phyloP scores from a whole-genome alignment of 805 yeast species.

The Cyberlindnera lachancei region DNA sequence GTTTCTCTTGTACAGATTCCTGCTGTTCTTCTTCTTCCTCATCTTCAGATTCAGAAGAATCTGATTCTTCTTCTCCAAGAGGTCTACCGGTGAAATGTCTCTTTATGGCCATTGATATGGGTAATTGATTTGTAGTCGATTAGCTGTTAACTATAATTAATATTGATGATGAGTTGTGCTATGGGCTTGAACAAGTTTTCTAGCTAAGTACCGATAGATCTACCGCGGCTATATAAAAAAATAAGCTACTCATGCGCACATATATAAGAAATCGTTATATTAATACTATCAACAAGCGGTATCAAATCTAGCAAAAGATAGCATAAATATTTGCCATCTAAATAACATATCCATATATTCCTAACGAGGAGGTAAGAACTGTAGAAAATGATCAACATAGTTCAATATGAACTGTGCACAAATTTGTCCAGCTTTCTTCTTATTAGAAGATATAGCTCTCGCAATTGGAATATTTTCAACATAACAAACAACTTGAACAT shows the following conservation, averaged over 20 bases:
- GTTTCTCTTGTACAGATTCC: background rate
- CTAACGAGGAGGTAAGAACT: conserved; percentile 1
- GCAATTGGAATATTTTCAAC: conserved; percentile 9
- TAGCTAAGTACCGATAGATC: too few relatives aligned
- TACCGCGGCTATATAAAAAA: too few relatives aligned
- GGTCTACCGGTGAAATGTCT: conserved; percentile 14
- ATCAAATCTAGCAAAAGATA: too few relatives aligned
- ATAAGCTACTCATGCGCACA: too few relatives aligned
- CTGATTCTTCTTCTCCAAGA: conserved; percentile 1
- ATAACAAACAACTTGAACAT: conserved; percentile 14
- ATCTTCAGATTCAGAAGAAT: conserved; percentile 2
- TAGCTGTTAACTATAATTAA: too few relatives aligned
- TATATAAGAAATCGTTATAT: too few relatives aligned
- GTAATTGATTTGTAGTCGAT: too few relatives aligned
- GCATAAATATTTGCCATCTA: too few relatives aligned
- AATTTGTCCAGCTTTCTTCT: conserved; percentile 18
- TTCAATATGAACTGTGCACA: conserved; percentile 14
- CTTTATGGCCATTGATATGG: conserved; percentile 6
- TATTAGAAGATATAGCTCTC: conserved; percentile 12
- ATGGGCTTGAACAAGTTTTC: too few relatives aligned
- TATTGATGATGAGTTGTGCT: too few relatives aligned
- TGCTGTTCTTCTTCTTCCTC: conserved; percentile 5
- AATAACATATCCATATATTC: too few relatives aligned
- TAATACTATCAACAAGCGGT: too few relatives aligned
- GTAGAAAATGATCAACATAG: conserved; percentile 6